Evolutionary conservation across 108 stramenopile genomes (phyloP), one percentile per base, ranked within the genome.

Genomic region (Bacterosira constricta): DNA sequence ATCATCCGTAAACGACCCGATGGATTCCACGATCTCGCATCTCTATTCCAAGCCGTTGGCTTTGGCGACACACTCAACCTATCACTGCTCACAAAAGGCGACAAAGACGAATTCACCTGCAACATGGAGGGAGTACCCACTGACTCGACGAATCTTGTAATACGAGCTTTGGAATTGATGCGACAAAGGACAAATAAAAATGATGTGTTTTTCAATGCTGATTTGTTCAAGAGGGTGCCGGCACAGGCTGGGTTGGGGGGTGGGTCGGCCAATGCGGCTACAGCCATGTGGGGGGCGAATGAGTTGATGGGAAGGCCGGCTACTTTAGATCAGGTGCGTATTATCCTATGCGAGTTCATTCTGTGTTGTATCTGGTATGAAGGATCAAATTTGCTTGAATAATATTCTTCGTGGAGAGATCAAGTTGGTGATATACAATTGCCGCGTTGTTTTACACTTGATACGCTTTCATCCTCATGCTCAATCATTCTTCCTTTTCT

Each of bases 161-260:
- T 97, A 21, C 74, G 89, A 65, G 96, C 97, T 2, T 68, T 98
- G 66, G 81, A 96, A 51, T 71, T 98, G 52, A 90, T 97, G 83
- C 80, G 96, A 60, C 77, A 80, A 45, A 91, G 90, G 68, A 97
- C 97, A 1, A 85, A 85, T 39, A 74, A 63, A 20, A 56, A 31
- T 9, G 37, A 74, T 55, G 18, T 47, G 2, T 83, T 79, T 53
- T 92, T 95, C 50, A 61, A 86, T 36, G 93, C 96, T 29, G 88
- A 96, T 71, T 77, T 98, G 51, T 71, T 90, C 61, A 98, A 98
- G 77, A 77, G 85, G 42, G 82, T 87, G 17, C 97, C 97, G 4
- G 93, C 95, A 2, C 96, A 98, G 71, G 97, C 96, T 10, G 97
- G 97, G 30, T 76, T 98, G 29, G 97, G 97, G 10, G 97, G 97